Base-by-base conservation (phyloP, 345 rosid genomes). In the Pugionium cornutum region DNA sequence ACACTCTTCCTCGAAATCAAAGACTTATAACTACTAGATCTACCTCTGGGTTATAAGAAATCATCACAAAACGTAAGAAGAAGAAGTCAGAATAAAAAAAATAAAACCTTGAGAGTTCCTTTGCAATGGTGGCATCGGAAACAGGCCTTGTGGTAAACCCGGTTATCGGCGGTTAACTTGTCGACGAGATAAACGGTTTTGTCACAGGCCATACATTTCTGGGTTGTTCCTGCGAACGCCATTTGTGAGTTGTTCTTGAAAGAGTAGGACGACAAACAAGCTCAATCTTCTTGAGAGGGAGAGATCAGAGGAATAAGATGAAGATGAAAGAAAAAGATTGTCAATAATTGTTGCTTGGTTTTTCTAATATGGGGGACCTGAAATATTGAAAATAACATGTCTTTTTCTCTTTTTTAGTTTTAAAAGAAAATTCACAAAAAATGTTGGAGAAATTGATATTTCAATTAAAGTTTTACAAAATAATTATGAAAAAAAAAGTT, bases 171-270 rank as follows among this genome's bases (percentile, higher is more conserved):
- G 2, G 99, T 90, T 62, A 94, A 78, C 87, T 90, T 88, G 67
- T 90, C 99, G 5, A 94, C 99, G 27, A 90, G 86, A 69, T 94
- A 94, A 48, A 94, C 95, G 18, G 99, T 94, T 82, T 90, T 94
- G 73, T 86, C 97, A 62, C 99, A 90, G 25, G 99, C 92, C 97
- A 84, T 94, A 75, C 99, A 94, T 78, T 90, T 94, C 87, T 94
- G 97, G 64, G 89, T 90, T 68, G 97, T 94, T 81, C 99, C 99
- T 76, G 97, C 97, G 73, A 94, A 94, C 41, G 99, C 95, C 99
- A 90, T 92, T n/a, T 51, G 30, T 26, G 55, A 25, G 4, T 51
- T 57, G 34, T 9, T 64, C 29, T 18, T 29, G 63, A 31, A 31
- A 48, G 66, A 56, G 60, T 62, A 61, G 28, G 55, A 61, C 18